Base-by-base conservation (phyloP, 192 early-diverging fungal genomes). In the Coemansia sp. region DNA sequence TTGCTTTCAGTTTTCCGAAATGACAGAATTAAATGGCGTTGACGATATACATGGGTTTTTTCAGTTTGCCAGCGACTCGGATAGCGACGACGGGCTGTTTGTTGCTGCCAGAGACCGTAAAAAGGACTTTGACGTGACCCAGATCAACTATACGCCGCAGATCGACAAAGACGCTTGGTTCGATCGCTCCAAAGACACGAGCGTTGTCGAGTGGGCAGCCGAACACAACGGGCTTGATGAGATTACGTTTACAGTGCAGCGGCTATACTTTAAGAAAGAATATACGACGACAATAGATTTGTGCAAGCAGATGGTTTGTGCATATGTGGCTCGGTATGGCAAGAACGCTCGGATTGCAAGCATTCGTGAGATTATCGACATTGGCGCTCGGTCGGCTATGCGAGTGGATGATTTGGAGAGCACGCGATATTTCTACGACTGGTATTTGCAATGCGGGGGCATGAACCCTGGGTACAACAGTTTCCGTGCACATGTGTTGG, bases 21-120 rank as follows among this genome's bases (percentile, higher is more conserved):
- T 75, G 73, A 38, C 59, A 0, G 62, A 63, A 17, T 39, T 22
- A 2, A 38, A 61, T 11, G 29, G 23, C 0, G 27, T 81, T 10
- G 70, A 76, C 43, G 74, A 75, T n/a, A 50, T 55, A 3, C 79
- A 82, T 37, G 79, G 79, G 11, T 82, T 82, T 48, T 82, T 82
- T 47, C 79, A 82, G 59, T 82, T 82, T 64, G 74, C 68, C n/a
- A 57, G 60, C 16, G 47, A 26, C 45, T 58, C 64, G 8, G 79
- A 82, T 61, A 76, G 74, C 51, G 78, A 69, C 9, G 65, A 71
- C 41, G 67, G 73, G 4, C 23, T 82, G 8, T 82, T 82, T 45
- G 64, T 17, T 5, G 68, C 64, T 2, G 26, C 74, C 3, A 67
- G 74, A 19, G 53, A 69, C 25, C 66, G 79, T 23, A 63, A 41